phyloP scores from a whole-genome alignment of 2,329 filamentous ascomycete genomes.

The Cladosporium sp. region DNA sequence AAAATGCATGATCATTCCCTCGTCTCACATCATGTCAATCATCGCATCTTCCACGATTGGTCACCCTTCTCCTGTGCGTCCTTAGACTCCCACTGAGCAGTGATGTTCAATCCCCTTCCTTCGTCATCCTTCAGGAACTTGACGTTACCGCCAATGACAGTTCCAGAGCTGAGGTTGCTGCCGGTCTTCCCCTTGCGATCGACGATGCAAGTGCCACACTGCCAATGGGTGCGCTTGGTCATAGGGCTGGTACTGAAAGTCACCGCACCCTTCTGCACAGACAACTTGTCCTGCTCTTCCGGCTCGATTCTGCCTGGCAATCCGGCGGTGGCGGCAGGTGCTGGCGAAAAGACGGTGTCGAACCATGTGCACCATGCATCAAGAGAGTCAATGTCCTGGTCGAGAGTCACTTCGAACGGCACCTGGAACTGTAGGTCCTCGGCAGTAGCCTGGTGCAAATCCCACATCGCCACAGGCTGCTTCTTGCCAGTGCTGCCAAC shows the following conservation, averaged over 20 bases:
- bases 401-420: slow-evolving; percentile 60
- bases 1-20: too few species aligned
- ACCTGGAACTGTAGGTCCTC: slow-evolving; percentile 73
- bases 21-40: slow-evolving; percentile 6
- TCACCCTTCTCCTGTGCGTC: slow-evolving; percentile 22
- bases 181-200: slow-evolving; percentile 50
- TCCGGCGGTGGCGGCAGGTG: slow-evolving; percentile 45
- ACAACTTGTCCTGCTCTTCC: slow-evolving; percentile 29
- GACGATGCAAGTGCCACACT: slow-evolving; percentile 72
- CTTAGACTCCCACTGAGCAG: slow-evolving; percentile 34
- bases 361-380: slow-evolving; percentile 93
- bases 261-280: slow-evolving; percentile 60
- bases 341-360: slow-evolving; percentile 81
- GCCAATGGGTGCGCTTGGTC: slow-evolving; percentile 82
- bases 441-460: slow-evolving; percentile 67
- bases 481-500: slow-evolving; percentile 43
- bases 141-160: slow-evolving; percentile 5
- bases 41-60: slow-evolving; percentile 31
- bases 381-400: slow-evolving; percentile 61
- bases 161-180: slow-evolving; percentile 5
- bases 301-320: slow-evolving; percentile 43
- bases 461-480: slow-evolving; percentile 67
- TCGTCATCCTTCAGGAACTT: slow-evolving; percentile 27
- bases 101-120: slow-evolving; percentile 37
- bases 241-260: slow-evolving; percentile 84